A percentile compares a stretch with the other conserved stretches of the same genome.
Evolutionary conservation across 257 asterid species (phyloP).

Genomic region (Gentiana dahurica): DNA sequence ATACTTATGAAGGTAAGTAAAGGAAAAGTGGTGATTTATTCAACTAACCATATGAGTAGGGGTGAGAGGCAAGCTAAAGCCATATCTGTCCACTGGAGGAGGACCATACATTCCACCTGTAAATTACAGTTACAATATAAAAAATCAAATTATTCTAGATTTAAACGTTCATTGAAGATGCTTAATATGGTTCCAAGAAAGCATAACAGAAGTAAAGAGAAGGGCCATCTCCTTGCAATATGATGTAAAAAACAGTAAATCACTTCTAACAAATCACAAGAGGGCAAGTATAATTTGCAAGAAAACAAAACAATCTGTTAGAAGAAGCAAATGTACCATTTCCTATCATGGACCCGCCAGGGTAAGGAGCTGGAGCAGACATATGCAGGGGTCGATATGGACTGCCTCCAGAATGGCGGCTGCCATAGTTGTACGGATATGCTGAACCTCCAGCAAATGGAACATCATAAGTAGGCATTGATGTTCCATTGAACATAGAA

Average conservation of each 20-base stretch:
- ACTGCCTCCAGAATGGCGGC: conserved; percentile 62
- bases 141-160: too few species aligned
- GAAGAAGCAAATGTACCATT: conserved; percentile 30
- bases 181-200: too few species aligned
- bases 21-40: background rate
- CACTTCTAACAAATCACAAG: too few species aligned
- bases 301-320: too few species aligned
- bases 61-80: conserved; percentile 50
- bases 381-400: conserved; percentile 64
- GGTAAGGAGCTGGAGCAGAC: conserved; percentile 57
- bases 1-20: too few species aligned
- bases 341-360: conserved; percentile 56
- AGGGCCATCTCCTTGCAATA: too few species aligned
- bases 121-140: too few species aligned
- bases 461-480: conserved; percentile 65
- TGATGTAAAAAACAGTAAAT: too few species aligned
- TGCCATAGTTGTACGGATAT: conserved; percentile 67
- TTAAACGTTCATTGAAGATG: too few species aligned
- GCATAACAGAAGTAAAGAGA: too few species aligned
- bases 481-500: conserved; percentile 49
- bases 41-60: conserved; percentile 44
- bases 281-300: too few species aligned
- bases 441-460: conserved; percentile 69
- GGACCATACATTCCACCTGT: conserved; percentile 71
- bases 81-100: conserved; percentile 67